Conservation (phyloP, 139 green algal species). For the Chlamydomonas eustigma region DNA sequence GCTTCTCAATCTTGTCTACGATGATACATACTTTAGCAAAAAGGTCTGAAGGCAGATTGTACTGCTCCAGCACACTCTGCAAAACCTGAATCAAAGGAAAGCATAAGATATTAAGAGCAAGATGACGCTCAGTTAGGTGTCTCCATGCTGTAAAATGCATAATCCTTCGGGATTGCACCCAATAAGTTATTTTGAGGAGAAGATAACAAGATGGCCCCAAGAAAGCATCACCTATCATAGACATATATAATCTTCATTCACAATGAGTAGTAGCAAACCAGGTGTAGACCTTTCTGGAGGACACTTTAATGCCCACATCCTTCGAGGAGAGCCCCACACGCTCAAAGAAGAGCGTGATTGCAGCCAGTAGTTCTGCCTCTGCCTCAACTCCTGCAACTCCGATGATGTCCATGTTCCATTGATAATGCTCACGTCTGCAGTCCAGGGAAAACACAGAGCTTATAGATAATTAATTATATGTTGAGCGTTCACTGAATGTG, state of each 20-base stretch:
- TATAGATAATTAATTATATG: too few relatives aligned
- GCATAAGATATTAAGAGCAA: too few relatives aligned
- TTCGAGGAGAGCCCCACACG: slow-evolving; percentile 61
- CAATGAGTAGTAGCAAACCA: too few relatives aligned
- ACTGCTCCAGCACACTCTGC: slow-evolving; percentile 59
- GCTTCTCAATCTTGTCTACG: slow-evolving; percentile 95
- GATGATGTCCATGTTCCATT: slow-evolving; percentile 99
- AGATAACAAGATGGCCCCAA: too few relatives aligned
- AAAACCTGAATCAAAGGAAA: slow-evolving; percentile 49
- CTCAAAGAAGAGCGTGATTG: slow-evolving; percentile 87
- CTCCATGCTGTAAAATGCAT: neutral
- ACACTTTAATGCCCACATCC: slow-evolving; percentile 93
- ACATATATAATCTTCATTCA: too few relatives aligned
- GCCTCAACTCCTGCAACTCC: slow-evolving; percentile 75
- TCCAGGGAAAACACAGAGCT: neutral
- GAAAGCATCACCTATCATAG: too few relatives aligned
- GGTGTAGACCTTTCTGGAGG: slow-evolving; percentile 85
- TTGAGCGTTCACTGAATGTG: too few relatives aligned
- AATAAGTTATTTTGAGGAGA: too few relatives aligned
- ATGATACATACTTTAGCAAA: slow-evolving; percentile 85
- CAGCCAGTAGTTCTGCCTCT: slow-evolving; percentile 93
- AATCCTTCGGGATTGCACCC: too few relatives aligned
- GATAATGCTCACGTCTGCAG: slow-evolving; percentile 90
- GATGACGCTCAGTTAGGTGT: too few relatives aligned
- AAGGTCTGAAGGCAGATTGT: slow-evolving; percentile 56